These are phyloP conservation scores for Penicillium ochrochloron DNA, from an alignment of 495 filamentous ascomycete species.

Conservation along the genomic window DNA sequence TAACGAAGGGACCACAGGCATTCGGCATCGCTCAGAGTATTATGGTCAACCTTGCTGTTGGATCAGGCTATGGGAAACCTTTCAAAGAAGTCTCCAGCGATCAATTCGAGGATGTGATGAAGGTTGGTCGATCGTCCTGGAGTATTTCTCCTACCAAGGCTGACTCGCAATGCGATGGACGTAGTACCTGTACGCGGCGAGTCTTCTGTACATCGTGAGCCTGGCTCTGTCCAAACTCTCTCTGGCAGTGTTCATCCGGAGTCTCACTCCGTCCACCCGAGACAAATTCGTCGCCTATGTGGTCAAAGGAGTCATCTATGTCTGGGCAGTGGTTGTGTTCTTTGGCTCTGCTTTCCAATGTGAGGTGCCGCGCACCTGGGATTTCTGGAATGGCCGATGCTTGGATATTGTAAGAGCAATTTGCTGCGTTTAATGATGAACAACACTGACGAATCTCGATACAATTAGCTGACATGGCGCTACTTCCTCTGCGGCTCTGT, in stretches of 20 bases:
- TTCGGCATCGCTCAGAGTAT: slow-evolving; percentile 32
- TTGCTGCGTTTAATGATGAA: not conserved
- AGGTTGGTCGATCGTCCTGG: slow-evolving; percentile 22
- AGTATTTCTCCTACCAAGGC: not conserved
- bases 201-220: slow-evolving; percentile 28
- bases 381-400: slow-evolving; percentile 31
- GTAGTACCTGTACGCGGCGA: slow-evolving; percentile 31
- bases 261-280: slow-evolving; percentile 25
- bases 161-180: slow-evolving; percentile 7
- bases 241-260: slow-evolving; percentile 27
- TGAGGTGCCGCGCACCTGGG: slow-evolving; percentile 28
- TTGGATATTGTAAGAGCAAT: slow-evolving; percentile 27
- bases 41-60: slow-evolving; percentile 25
- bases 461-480: slow-evolving; percentile 30
- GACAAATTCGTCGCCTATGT: slow-evolving; percentile 26
- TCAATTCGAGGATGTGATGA: slow-evolving; percentile 33
- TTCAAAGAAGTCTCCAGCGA: slow-evolving; percentile 18
- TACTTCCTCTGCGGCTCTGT: slow-evolving; percentile 29
- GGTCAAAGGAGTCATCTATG: slow-evolving; percentile 17
- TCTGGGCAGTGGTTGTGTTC: slow-evolving; percentile 27
- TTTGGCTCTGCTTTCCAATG: slow-evolving; percentile 36
- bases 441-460: slow-evolving; percentile 1
- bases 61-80: slow-evolving; percentile 36
- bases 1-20: slow-evolving; percentile 15
- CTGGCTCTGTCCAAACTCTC: slow-evolving; percentile 2